Base-by-base conservation (phyloP, 768 basidiomycete genomes). In the Kwoniella sp. region DNA sequence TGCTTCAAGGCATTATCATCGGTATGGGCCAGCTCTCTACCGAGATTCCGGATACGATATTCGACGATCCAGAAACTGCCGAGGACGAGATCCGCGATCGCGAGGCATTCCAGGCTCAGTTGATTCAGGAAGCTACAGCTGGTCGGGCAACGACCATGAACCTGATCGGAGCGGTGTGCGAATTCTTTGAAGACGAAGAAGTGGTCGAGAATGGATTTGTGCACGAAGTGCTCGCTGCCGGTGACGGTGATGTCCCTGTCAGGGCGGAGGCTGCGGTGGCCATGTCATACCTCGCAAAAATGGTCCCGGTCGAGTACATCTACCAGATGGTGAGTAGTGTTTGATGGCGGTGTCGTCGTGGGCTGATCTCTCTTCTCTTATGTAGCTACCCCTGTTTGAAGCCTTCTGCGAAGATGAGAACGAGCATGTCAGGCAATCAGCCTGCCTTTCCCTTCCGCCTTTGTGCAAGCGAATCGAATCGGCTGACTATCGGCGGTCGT, bases 111-210 rank as follows among this genome's bases (percentile, higher is more conserved):
- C 59, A 69, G 23, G 53, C 52, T 33, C 71, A 74, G 44, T 42
- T 74, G 14, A 76, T 75, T 26, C 82, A 89, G 60, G 88, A 92
- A 69, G 88, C 86, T 12, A 83, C 86, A 4, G 80, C 89, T 17
- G 92, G 92, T 5, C 80, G 89, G 51, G 77, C 93, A 42, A 87
- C 88, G 4, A 89, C 89, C 63, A 90, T 95, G 89, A 89, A 88
- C 69, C 76, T 95, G 44, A 87, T 93, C 78, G 90, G 90, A 32
- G 84, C 88, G 7, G 83, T 90, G 11, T 82, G 86, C 26, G 87
- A 89, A 23, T 65, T 63, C 31, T 70, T 62, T 41, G 46, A 51
- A 26, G 53, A 42, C 2, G 39, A 60, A 0, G 72, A 70, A 38
- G 50, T 62, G 0, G 59, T 64, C 1, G 59, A 58, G 20, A 53